Evolutionary conservation across 2,329 filamentous ascomycete genomes (phyloP), one percentile per base, ranked within the genome.

Genomic region (Phialophora expanda): DNA sequence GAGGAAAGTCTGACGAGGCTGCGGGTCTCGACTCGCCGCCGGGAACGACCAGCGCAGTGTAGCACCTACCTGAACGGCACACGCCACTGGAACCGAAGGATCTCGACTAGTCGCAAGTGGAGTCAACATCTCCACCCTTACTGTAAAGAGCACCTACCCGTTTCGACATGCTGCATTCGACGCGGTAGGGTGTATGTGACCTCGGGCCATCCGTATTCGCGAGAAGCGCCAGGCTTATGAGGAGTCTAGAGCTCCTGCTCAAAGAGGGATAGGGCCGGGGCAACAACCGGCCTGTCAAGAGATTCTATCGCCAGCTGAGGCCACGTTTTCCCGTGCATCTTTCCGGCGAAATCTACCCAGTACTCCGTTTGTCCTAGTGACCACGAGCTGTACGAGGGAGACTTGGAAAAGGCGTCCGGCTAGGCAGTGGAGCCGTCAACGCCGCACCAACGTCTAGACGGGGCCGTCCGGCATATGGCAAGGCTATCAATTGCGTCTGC

Each of bases 1-100:
- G 28, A 60, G 44, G 57, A 11, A 51, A 51, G 30, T 61, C 30
- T 26, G 58, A 61, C 58, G 58, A 61, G 58, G 58, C 58, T 53
- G 44, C 51, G 44, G 58, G 32, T 53, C 44, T 53, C 46, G 20
- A 61, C 48, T 61, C 58, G 46, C 46, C 44, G 46, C 48, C 46
- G 56, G 46, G 46, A 51, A 61, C 24, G 53, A 20, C 53, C 53
- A n/a, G 28, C 6, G 4, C 3, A 28, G 58, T 20, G 26, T 4
- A 30, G 53, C 53, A 30, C n/a, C 24, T 24, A 53, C 26, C 48
- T 8, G 9, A 28, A 53, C 2, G 20, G 22, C 26, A 6, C n/a
- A 53, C 22, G 20, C 11, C 11, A 5, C 26, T 26, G 22, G 12
- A 17, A 53, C 4, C 26, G 48, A 53, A 53, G 38, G 38, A 44